phyloP scores from a whole-genome alignment of 2,329 filamentous ascomycete species.

The Botryotinia calthae region DNA sequence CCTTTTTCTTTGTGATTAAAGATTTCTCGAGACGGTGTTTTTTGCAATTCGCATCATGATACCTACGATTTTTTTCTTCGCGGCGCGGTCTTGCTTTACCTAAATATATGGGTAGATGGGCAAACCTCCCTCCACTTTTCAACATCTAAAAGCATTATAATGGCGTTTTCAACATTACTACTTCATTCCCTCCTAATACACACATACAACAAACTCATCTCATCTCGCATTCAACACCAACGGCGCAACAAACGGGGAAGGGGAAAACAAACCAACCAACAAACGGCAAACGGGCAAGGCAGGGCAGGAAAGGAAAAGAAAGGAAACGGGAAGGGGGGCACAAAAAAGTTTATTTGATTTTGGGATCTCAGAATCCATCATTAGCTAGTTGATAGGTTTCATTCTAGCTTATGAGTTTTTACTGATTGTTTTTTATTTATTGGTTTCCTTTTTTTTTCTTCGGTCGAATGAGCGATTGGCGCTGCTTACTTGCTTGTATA shows the following conservation, averaged over 20 bases:
- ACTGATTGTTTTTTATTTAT: too few species aligned
- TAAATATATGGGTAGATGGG: neutral
- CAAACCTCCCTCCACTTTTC: neutral
- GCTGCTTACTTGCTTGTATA: neutral
- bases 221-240: neutral
- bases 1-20: neutral
- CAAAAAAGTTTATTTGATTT: neutral
- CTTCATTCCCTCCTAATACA: neutral
- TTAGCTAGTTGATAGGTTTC: neutral
- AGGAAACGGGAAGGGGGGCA: neutral
- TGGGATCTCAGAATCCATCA: neutral
- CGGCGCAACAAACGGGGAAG: neutral
- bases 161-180: slow-evolving; percentile 1
- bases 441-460: neutral
- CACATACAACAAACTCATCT: neutral
- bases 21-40: neutral
- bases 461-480: neutral
- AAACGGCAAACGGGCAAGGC: neutral
- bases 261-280: neutral
- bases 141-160: neutral
- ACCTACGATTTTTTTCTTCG: neutral
- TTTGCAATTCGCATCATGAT: neutral
- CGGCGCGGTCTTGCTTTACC: neutral
- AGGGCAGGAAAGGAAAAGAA: neutral
- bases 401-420: neutral